Evolutionary conservation across 2,329 filamentous ascomycete species (phyloP), one percentile per base, ranked within the genome.

Genomic region (Leptographium lundbergii): DNA sequence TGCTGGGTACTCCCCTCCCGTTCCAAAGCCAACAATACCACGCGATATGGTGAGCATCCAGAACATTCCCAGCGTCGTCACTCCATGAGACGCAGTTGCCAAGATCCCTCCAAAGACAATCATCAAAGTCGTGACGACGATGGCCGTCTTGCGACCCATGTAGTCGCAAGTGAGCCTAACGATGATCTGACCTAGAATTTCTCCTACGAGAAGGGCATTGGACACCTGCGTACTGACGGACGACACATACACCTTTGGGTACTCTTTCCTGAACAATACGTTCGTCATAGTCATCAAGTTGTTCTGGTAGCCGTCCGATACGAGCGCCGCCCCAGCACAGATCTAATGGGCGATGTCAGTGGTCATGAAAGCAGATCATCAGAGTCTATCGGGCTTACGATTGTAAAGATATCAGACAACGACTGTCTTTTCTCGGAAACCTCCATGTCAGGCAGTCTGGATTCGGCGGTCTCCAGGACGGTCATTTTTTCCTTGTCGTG

Each of bases 131-230:
- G 78, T 75, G 6, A 72, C 69, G 6, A 80, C 66, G 36, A 76
- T 74, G 24, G 77, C 77, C 0, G 72, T 77, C 53, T 74, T 72
- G 53, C 78, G 72, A 14, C 78, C 78, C 13, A 80, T 64, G 29
- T 75, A 72, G 65, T 80, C 78, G 62, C 77, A 76, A 6, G 78
- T 66, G 7, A 75, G 68, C 3, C 78, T 78, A 61, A 82, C 81
- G 62, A 75, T 68, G 14, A 82, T 66, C 73, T 81, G 82, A 57
- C 80, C 80, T 52, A 81, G 69, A 58, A 81, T 79, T 67, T 79
- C 76, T 48, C 80, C 81, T 52, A 82, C 74, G 2, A 81, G 70
- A 62, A 78, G 78, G 2, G 79, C 74, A 63, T 82, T 81, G 51
- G 76, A 78, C 3, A 83, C 66, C 51, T 69, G 68, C 0, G 72